Conservation (phyloP, 2,329 filamentous ascomycete genomes). For the Penicillium sp. region DNA sequence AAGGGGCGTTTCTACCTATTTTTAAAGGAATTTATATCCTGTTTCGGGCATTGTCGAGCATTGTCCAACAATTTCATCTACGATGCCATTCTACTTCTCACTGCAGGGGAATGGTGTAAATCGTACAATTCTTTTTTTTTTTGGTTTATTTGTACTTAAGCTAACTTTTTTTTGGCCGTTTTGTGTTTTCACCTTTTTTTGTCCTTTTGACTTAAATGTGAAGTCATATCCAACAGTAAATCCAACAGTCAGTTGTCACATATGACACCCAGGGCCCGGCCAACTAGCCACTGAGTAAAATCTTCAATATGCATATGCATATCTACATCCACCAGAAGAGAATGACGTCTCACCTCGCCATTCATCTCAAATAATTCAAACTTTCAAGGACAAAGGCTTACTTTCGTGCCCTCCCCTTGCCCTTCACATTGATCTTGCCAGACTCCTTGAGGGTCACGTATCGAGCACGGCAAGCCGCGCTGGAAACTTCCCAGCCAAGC, state of each 20-base stretch:
- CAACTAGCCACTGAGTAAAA: not conserved
- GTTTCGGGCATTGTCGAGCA: not conserved
- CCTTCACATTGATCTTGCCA: not conserved
- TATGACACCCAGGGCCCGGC: not conserved
- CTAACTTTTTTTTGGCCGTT: not conserved
- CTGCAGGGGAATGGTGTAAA: not conserved
- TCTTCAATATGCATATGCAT: not conserved
- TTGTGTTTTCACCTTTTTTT: not conserved
- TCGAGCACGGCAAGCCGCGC: not conserved
- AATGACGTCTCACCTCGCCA: not conserved
- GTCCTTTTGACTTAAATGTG: not conserved
- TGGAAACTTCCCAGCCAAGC: not conserved
- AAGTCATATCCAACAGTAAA: not conserved
- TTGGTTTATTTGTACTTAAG: not conserved
- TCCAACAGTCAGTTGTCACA: not conserved
- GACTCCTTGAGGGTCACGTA: not conserved
- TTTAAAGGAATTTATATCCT: slow-evolving; percentile 2
- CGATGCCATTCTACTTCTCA: not conserved
- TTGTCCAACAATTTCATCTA: not conserved
- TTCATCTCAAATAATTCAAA: not conserved
- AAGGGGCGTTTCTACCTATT: slow-evolving; percentile 1
- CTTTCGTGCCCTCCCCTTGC: not conserved
- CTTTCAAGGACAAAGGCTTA: not conserved
- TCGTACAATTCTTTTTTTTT: not conserved
- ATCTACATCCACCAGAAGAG: not conserved